Conservation (phyloP, 192 early-diverging fungal genomes). For the Gamsiella multidivaricata region DNA sequence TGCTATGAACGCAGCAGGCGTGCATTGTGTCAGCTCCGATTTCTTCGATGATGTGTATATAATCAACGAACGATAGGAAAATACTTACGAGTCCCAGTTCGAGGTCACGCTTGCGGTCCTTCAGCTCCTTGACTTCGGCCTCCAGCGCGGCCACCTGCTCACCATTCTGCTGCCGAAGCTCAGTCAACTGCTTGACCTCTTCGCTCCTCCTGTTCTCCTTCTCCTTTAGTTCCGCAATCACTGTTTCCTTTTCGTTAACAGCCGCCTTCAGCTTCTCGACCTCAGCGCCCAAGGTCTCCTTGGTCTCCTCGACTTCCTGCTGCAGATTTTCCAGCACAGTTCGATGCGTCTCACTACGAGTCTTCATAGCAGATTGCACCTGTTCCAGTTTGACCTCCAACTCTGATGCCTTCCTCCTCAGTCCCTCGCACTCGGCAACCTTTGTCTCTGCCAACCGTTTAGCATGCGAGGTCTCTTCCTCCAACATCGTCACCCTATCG, state of each 20-base stretch:
- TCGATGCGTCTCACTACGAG: slow-evolving; percentile 30
- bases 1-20: slow-evolving; percentile 40
- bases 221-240: slow-evolving; percentile 22
- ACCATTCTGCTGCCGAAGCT: slow-evolving; percentile 19
- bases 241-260: slow-evolving; percentile 28
- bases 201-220: slow-evolving; percentile 6
- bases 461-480: slow-evolving; percentile 59
- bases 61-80: background rate
- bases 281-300: slow-evolving; percentile 30
- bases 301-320: slow-evolving; percentile 41
- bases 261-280: slow-evolving; percentile 33
- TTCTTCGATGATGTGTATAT: background rate
- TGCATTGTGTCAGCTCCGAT: background rate
- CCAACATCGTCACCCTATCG: slow-evolving; percentile 62
- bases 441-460: slow-evolving; percentile 51
- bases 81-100: slow-evolving; percentile 35
- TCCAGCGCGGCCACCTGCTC: slow-evolving; percentile 30
- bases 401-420: slow-evolving; percentile 48
- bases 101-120: slow-evolving; percentile 26
- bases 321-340: slow-evolving; percentile 39
- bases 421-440: slow-evolving; percentile 51
- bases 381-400: slow-evolving; percentile 60
- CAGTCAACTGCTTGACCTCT: slow-evolving; percentile 27
- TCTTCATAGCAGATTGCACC: slow-evolving; percentile 28
- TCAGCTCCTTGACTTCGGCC: slow-evolving; percentile 40